Evolutionary conservation across 108 stramenopile species (phyloP), one percentile per base, ranked within the genome.

Genomic region (Skeletonema costatum): DNA sequence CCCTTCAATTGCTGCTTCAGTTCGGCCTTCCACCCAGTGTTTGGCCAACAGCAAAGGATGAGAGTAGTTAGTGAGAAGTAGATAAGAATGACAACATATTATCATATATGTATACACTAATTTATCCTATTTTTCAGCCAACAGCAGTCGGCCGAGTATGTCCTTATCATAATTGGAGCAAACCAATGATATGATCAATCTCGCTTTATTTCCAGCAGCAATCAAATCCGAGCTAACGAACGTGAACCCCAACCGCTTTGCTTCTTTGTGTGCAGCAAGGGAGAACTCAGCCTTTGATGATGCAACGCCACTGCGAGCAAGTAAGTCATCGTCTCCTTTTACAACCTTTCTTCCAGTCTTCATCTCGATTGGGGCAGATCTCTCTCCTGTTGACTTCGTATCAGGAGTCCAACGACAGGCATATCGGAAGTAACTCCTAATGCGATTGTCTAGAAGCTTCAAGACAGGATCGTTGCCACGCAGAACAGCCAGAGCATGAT

Each of bases 391-490:
- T 3, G 46, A 68, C 19, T 19, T 17, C 9, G 29, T 36, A 39
- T 44, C 61, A 6, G 65, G 73, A 32, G 51, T 64, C 77, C 77
- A 83, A 25, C 42, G 74, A 58, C 82, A 83, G 4, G 77, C 73
- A 50, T 53, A 76, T 25, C 72, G 53, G 60, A 90, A 83, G 35
- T 82, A 78, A 16, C 71, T 36, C 65, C 68, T 64, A 64, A 88
- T 74, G 11, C 89, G 68, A 58, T 81, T 75, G 62, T 90, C 84
- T 19, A 90, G 75, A 10, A 89, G 81, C 63, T 87, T 81, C 33
- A 88, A 42, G 0, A 88, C 86, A 35, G 86, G 87, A 75, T 87
- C 87, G 60, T 72, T 64, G 2, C 84, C 87, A 16, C 67, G 75
- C 38, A 90, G 41, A 21, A 84, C 86, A 4, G 85, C 62, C 39